These are phyloP conservation scores for Colletotrichum sp. DNA, from an alignment of 2,329 filamentous ascomycete species.

Conservation along the genomic window DNA sequence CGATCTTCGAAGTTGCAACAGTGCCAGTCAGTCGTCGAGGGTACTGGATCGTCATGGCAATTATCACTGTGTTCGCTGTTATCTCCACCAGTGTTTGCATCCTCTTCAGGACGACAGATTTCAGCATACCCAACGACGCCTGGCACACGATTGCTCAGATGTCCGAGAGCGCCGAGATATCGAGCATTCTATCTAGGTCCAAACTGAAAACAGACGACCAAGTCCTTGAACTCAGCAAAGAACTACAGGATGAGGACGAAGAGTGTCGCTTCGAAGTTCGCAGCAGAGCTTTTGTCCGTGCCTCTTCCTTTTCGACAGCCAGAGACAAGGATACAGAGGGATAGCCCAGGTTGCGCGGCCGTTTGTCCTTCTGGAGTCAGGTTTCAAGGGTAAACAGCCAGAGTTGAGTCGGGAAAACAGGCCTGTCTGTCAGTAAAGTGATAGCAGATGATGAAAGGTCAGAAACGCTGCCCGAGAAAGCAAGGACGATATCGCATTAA, in stretches of 20 bases:
- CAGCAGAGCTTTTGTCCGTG: not conserved
- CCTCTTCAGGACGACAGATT: not conserved
- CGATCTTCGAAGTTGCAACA: not conserved
- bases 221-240: not conserved
- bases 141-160: not conserved
- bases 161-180: not conserved
- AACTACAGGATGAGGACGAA: not conserved
- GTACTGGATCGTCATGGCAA: not conserved
- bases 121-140: not conserved
- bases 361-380: not conserved
- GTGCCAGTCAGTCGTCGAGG: not conserved
- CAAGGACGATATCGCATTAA: not conserved
- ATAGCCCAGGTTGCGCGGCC: not conserved
- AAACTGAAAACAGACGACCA: not conserved
- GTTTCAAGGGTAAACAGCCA: not conserved
- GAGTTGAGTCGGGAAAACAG: not conserved
- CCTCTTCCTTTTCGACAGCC: too few relatives aligned
- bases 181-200: not conserved
- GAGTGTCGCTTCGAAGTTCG: not conserved
- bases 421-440: not conserved
- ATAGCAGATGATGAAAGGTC: not conserved
- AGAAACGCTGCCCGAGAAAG: not conserved
- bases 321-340: not conserved
- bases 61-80: not conserved
- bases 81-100: not conserved